A percentile compares a stretch with the other conserved stretches of the same genome.
These are phyloP conservation scores for Venturia aucupariae DNA, from an alignment of 2,329 filamentous ascomycete genomes.

Conservation along the genomic window DNA sequence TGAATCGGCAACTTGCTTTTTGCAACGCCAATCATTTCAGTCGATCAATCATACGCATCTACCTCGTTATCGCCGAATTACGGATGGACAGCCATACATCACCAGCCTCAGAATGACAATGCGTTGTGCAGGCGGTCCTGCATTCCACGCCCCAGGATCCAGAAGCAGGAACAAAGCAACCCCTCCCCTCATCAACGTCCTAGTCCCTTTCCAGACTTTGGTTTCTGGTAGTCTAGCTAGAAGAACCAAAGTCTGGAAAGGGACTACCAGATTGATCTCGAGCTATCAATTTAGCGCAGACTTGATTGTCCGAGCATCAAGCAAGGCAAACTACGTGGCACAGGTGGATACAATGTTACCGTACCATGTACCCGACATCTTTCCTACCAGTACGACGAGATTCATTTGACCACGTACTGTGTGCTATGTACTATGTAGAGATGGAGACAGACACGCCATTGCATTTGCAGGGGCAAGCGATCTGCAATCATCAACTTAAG, in stretches of 20 bases:
- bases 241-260: no score
- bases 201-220: background rate
- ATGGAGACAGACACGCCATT: background rate
- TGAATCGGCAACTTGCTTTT: background rate
- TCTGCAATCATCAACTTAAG: no score
- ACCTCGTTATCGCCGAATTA: no score
- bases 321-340: background rate
- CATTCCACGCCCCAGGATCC: background rate
- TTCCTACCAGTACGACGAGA: no score
- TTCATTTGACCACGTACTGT: conserved; percentile 2
- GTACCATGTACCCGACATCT: no score
- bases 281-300: background rate
- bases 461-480: background rate
- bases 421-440: no score
- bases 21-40: background rate
- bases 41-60: no score
- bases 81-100: no score
- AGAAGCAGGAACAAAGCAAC: background rate
- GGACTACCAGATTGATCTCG: background rate
- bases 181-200: background rate
- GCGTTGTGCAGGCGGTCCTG: no score
- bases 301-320: background rate
- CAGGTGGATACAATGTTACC: background rate
- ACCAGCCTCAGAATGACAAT: no score
- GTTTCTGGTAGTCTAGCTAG: background rate